phyloP scores from a whole-genome alignment of 371 early-diverging fungal genomes.

The Apophysomyces variabilis region DNA sequence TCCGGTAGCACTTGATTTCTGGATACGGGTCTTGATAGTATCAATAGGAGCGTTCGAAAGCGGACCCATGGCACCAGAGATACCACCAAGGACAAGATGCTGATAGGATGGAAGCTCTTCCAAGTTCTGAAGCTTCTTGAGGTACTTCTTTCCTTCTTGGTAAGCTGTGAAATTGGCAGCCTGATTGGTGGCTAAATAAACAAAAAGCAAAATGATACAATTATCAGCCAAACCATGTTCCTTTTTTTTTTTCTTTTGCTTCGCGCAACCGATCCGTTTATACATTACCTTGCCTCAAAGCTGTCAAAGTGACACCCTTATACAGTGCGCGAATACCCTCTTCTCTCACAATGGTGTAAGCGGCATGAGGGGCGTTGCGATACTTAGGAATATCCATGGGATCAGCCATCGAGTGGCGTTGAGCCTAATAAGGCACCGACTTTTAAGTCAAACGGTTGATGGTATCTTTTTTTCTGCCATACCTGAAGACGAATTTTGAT shows the following conservation, averaged over 20 bases:
- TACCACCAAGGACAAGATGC: slow-evolving; percentile 87
- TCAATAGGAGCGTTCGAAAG: slow-evolving; percentile 97
- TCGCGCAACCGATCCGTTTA: not conserved
- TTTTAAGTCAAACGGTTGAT: not conserved
- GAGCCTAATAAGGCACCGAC: slow-evolving; percentile 56
- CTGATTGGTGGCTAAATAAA: slow-evolving; percentile 88
- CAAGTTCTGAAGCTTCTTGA: slow-evolving; percentile 67
- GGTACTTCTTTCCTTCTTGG: slow-evolving; percentile 84
- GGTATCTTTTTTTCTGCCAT: slow-evolving; percentile 4
- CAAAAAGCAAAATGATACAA: not conserved
- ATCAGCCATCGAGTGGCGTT: slow-evolving; percentile 94
- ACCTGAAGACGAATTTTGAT: slow-evolving; percentile 95
- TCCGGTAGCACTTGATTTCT: slow-evolving; percentile 78
- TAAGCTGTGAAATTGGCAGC: slow-evolving; percentile 98
- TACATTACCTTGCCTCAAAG: slow-evolving; percentile 88
- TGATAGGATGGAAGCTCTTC: slow-evolving; percentile 94
- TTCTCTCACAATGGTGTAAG: slow-evolving; percentile 90
- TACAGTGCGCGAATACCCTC: slow-evolving; percentile 93
- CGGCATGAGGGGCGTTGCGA: slow-evolving; percentile 93
- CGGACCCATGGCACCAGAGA: slow-evolving; percentile 97
- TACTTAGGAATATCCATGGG: slow-evolving; percentile 97
- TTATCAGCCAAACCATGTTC: not conserved
- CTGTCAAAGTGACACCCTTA: slow-evolving; percentile 94
- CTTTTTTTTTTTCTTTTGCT: slow-evolving; percentile 14
- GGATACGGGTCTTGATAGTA: slow-evolving; percentile 98